Evolutionary conservation across 768 basidiomycete genomes (phyloP), one percentile per base, ranked within the genome.

Genomic region (Leccinum pellstonianum): DNA sequence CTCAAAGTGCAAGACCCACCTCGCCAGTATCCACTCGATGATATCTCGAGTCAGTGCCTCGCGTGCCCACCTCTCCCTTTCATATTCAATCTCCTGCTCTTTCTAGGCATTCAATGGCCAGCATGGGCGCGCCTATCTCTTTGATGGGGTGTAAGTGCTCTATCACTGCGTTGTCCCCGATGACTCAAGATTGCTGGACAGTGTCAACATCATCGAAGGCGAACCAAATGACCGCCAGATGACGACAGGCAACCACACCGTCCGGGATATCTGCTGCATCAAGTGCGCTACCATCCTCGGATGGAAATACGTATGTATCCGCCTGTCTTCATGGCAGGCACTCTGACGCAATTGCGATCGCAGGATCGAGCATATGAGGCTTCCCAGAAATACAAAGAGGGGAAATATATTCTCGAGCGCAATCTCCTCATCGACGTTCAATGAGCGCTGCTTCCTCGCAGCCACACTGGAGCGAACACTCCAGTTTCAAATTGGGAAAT

Each of bases 351-450:
- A 56, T 48, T 12, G 54, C 54, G 19, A 54, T 52, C n/a, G 50
- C 68, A 97, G 96, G 96, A 97, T 74, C 86, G 86, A 58, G 96
- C 96, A 15, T 97, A 87, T 71, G 95, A 98, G 70, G 71, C 81
- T 11, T 82, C 86, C 8, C 95, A 99, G 83, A 93, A 90, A 75
- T 99, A 98, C 82, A 99, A 99, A 73, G 96, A 99, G 79, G 94
- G 95, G 71, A 95, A 95, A 80, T 97, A 86, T 75, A 98, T 99
- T 73, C 90, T 99, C 63, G 96, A 99, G 77, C 88, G 93, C 69
- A 91, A 91, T 71, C 81, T 93, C 68, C 88, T 93, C 68, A 82
- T 87, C 66, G 91, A 94, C 69, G 91, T 94, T 56, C 89, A 93
- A 78, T 93, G 80, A 75, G 54, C 31, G 47, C 63, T 43, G 52